These are phyloP conservation scores for Cryomyces antarcticus DNA, from an alignment of 495 filamentous ascomycete species.

Conservation along the genomic window DNA sequence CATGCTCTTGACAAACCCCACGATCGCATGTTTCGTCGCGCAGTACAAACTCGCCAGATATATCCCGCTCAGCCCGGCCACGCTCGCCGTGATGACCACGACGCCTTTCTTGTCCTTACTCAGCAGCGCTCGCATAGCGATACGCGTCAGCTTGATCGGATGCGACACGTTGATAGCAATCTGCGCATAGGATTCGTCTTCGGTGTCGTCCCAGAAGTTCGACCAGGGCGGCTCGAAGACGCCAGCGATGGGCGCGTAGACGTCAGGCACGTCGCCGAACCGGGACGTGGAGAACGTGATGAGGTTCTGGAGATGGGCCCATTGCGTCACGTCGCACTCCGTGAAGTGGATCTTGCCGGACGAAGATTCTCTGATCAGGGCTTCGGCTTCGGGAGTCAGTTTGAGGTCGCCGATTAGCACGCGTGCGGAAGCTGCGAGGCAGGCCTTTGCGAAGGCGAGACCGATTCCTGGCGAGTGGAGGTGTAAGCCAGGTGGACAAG, in stretches of 20 bases:
- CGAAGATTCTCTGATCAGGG: conserved; percentile 7
- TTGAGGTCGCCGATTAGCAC: conserved; percentile 18
- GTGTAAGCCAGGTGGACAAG: too few relatives aligned
- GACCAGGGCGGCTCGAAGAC: conserved; percentile 18
- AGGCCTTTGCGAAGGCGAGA: conserved; percentile 14
- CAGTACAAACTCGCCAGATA: conserved; percentile 16
- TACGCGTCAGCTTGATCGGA: conserved; percentile 18
- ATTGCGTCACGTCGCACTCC: conserved; percentile 17
- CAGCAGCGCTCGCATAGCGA: conserved; percentile 18
- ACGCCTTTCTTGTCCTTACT: conserved; percentile 15
- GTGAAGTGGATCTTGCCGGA: conserved; percentile 10
- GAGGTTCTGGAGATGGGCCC: conserved; percentile 13
- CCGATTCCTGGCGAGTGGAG: conserved; percentile 8
- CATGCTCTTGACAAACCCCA: conserved; percentile 19
- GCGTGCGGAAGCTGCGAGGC: conserved; percentile 7
- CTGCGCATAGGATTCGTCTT: conserved; percentile 11
- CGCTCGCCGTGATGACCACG: conserved; percentile 8
- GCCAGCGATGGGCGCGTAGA: conserved; percentile 16
- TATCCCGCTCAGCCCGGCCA: conserved; percentile 11
- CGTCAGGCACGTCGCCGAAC: conserved; percentile 17
- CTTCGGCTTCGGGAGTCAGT: conserved; percentile 10
- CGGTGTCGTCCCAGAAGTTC: conserved; percentile 16
- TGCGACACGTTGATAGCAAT: conserved; percentile 16
- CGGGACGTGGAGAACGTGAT: conserved; percentile 11
- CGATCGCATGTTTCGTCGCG: conserved; percentile 19